Evolutionary conservation across 805 yeast genomes (phyloP).

Genomic region (Kuraishia molischiana): DNA sequence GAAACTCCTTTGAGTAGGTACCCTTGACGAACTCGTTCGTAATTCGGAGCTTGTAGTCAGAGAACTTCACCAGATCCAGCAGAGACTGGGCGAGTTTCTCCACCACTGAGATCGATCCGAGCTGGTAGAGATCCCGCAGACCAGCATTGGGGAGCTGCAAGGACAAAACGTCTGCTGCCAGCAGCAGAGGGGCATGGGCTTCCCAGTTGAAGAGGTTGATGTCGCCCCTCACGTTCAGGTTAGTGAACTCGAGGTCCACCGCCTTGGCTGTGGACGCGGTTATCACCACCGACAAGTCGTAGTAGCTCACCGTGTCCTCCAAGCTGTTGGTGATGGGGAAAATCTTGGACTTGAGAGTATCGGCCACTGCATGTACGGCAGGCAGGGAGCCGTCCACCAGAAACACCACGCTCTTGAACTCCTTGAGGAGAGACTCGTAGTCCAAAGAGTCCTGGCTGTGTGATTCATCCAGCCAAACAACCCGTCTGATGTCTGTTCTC

Average conservation of each 20-base stretch:
- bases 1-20: conserved; percentile 36
- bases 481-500: conserved; percentile 14
- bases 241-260: conserved; percentile 11
- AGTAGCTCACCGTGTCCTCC: neutral
- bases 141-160: conserved; percentile 14
- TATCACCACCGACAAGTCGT: conserved; percentile 8
- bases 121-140: conserved; percentile 30
- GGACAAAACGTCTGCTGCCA: conserved; percentile 7
- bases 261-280: neutral
- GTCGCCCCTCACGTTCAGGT: conserved; percentile 17
- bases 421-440: conserved; percentile 9
- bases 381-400: conserved; percentile 3
- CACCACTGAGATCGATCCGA: conserved; percentile 34
- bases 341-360: conserved; percentile 3
- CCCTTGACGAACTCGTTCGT: conserved; percentile 58
- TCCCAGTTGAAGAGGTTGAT: conserved; percentile 14
- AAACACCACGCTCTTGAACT: conserved; percentile 13
- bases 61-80: conserved; percentile 30
- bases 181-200: conserved; percentile 7
- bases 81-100: conserved; percentile 39
- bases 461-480: conserved; percentile 18
- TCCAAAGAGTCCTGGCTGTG: conserved; percentile 5
- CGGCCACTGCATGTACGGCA: conserved; percentile 2
- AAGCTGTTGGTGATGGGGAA: conserved; percentile 4
- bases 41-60: conserved; percentile 32